These are phyloP conservation scores for Mycosphaerella sp. DNA, from an alignment of 2,329 filamentous ascomycete species.

Conservation along the genomic window DNA sequence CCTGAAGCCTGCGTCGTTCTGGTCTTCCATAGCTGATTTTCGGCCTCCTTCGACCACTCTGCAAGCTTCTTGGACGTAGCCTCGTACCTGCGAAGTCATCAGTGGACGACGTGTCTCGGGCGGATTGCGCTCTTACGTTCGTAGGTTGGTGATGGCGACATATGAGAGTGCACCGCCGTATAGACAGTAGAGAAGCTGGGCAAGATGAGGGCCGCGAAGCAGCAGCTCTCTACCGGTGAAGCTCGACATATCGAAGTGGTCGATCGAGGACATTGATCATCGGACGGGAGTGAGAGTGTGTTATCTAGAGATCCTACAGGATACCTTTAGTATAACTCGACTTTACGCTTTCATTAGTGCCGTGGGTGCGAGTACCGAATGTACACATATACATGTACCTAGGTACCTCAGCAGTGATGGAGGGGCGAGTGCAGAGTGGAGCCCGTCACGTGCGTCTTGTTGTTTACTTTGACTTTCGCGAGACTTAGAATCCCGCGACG, in stretches of 20 bases:
- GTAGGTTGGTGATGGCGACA: slow-evolving; percentile 41
- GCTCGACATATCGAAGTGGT: slow-evolving; percentile 10
- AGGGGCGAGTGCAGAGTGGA: background rate
- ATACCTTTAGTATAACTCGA: too few species aligned
- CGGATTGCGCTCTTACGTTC: slow-evolving; percentile 12
- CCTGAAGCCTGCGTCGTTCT: slow-evolving; percentile 41
- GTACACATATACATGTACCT: too few species aligned
- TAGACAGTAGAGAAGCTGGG: slow-evolving; percentile 37
- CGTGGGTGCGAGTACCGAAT: background rate
- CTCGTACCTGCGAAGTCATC: slow-evolving; percentile 36
- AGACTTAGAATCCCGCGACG: background rate
- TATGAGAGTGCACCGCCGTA: slow-evolving; percentile 43
- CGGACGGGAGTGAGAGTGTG: too few species aligned
- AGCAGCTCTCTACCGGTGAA: slow-evolving; percentile 11
- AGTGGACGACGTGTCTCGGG: background rate
- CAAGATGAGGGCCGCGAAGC: slow-evolving; percentile 33
- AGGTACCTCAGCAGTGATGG: too few species aligned
- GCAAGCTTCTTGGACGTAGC: slow-evolving; percentile 42
- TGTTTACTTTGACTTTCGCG: slow-evolving; percentile 5
- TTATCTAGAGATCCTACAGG: too few species aligned
- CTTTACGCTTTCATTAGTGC: background rate
- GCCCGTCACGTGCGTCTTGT: background rate
- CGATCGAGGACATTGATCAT: slow-evolving; percentile 1
- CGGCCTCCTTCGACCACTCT: slow-evolving; percentile 41
- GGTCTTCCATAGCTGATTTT: slow-evolving; percentile 41